Evolutionary conservation across 495 filamentous ascomycete genomes (phyloP), one percentile per base, ranked within the genome.

Genomic region (Lichina pygmaea): DNA sequence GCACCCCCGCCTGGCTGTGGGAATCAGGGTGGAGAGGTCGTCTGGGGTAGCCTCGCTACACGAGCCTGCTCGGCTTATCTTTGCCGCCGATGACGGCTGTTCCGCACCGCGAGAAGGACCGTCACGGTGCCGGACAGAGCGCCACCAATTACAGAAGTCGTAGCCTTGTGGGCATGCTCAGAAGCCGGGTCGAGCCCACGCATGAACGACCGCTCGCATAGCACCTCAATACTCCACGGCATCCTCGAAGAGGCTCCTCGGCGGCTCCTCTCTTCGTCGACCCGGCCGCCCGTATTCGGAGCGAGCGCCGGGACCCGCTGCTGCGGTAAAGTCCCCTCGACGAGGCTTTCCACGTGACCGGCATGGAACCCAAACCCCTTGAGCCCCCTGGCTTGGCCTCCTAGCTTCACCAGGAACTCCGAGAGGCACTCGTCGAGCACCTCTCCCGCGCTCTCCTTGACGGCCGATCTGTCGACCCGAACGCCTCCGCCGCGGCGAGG

Each of bases 281-380:
- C 52, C 55, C 74, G 74, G 49, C 70, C 71, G 42, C 71, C 75
- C 51, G 95, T 59, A 42, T 69, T 80, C 6, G 89, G 89, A 37
- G 91, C 91, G 44, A 97, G 60, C 80, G 85, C 86, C 60, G 95
- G 55, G 42, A 97, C 89, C 42, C 89, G 66, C 42, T 69, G 67
- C 63, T 97, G 89, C 30, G 89, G 89, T 42, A 97, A 71, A 24
- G 89, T 95, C 1, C 89, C 91, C 57, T 95, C 85, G 11, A 97
- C 84, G 49, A 97, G 60, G 5, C 60, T 71, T 30, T 84, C 77
- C 10, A 97, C 62, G 64, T 97, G 72, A 11, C 66, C 66, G 6
- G 56, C 57, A 47, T 66, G 67, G 56, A 93, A 95, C 0, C 89
- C 89, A 37, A 97, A 56, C 38, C 68, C 73, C 59, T 80, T 84